Evolutionary conservation across 768 basidiomycete genomes (phyloP), one percentile per base, ranked within the genome.

Genomic region (Boletus vinaceobasis): DNA sequence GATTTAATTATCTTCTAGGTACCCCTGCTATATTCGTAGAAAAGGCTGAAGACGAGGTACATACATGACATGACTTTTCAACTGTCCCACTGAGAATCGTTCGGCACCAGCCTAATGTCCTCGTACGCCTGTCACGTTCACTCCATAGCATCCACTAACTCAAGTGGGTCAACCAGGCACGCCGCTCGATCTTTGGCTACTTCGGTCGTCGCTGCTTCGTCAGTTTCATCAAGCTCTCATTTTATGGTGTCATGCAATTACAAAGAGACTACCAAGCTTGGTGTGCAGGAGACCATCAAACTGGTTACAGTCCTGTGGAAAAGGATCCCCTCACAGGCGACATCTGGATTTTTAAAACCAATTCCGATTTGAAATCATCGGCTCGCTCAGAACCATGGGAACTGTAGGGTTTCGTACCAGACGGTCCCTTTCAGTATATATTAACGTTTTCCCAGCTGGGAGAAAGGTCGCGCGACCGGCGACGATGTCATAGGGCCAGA

Each of bases 111-210:
- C 58, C 69, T 2, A 67, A 58, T 36, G 52, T 71, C 50, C 60
- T 62, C 32, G 65, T 71, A 56, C 27, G 67, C 44, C 48, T 31
- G 47, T 48, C 46, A 54, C 40, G 27, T 52, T 39, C 43, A 54
- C 13, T 62, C 59, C 40, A 61, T 63, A 21, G n/a, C 31, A 11
- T 26, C 38, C 27, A 29, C 38, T 52, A 11, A 54, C 33, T 37
- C 39, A 33, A 37, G 29, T 46, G 39, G 21, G 42, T 47, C 43
- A 36, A 35, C 33, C 50, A 92, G 90, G 77, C 76, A 49, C 83
- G 87, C 27, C 84, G 88, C 19, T 93, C 91, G 3, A 71, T 89
- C 21, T 88, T 92, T 67, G 92, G 90, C 3, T 89, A 83, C 62
- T 93, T 92, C 64, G 84, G 81, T 60, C 86, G 90, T 44, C 79